These are phyloP conservation scores for Ophiostoma sp. DNA, from an alignment of 2,329 filamentous ascomycete genomes.

Conservation along the genomic window DNA sequence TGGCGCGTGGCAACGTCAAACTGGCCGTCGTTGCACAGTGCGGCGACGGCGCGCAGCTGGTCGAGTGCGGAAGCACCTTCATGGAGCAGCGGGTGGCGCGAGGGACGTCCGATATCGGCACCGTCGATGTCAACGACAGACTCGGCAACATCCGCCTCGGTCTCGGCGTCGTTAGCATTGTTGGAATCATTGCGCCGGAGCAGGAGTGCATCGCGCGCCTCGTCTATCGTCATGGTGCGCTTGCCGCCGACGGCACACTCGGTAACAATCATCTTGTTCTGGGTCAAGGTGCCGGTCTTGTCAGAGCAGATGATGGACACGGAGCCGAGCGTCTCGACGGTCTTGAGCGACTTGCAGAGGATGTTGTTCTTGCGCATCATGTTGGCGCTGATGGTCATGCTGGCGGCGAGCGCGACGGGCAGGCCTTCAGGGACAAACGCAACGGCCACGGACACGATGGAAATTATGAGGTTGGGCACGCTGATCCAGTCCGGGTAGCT, in stretches of 20 bases:
- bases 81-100: conserved; percentile 21
- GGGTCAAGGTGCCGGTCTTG: conserved; percentile 66
- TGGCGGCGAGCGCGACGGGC: conserved; percentile 63
- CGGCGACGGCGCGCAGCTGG: conserved; percentile 57
- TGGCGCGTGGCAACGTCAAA: conserved; percentile 62
- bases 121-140: not conserved
- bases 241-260: conserved; percentile 59
- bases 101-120: conserved; percentile 31
- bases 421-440: conserved; percentile 72
- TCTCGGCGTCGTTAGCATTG: not conserved
- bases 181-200: conserved; percentile 27
- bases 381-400: conserved; percentile 69
- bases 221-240: conserved; percentile 45
- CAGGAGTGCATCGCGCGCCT: conserved; percentile 41
- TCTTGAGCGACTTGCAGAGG: conserved; percentile 73
- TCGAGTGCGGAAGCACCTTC: conserved; percentile 37
- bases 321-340: conserved; percentile 67
- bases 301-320: conserved; percentile 72
- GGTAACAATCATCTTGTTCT: conserved; percentile 69
- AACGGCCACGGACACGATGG: conserved; percentile 65
- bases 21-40: conserved; percentile 69
- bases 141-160: conserved; percentile 18
- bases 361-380: conserved; percentile 73
- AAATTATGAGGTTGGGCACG: conserved; percentile 65
- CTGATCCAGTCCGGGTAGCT: conserved; percentile 65